Evolutionary conservation across 805 yeast species (phyloP).

Genomic region (Yamadazyma sp.): DNA sequence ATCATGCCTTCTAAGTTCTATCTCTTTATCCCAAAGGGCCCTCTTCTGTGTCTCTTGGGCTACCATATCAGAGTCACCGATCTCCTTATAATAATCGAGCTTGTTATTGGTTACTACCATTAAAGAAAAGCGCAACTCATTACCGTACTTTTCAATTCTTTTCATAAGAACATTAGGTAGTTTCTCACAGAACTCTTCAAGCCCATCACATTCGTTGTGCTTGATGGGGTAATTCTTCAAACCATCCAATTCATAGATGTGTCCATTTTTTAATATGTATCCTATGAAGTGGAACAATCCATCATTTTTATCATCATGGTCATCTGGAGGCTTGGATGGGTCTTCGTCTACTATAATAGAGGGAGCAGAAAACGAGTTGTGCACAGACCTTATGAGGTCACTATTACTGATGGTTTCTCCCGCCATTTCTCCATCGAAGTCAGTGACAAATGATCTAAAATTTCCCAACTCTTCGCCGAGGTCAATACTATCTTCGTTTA

Average conservation of each 20-base stretch:
- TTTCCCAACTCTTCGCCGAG: conserved; percentile 50
- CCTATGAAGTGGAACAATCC: conserved; percentile 64
- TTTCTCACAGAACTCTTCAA: conserved; percentile 42
- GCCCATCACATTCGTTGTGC: conserved; percentile 42
- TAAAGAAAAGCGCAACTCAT: conserved; percentile 57
- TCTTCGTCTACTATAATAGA: conserved; percentile 49
- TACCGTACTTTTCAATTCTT: conserved; percentile 47
- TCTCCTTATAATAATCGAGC: conserved; percentile 33
- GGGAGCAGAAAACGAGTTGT: conserved; percentile 63
- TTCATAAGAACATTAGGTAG: conserved; percentile 45
- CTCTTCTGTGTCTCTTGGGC: conserved; percentile 48
- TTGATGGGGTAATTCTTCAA: conserved; percentile 53
- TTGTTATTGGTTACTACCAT: conserved; percentile 54
- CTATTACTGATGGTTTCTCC: conserved; percentile 65
- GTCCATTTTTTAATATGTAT: conserved; percentile 44
- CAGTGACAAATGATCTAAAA: conserved; percentile 49
- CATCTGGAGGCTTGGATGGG: conserved; percentile 18
- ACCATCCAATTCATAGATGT: conserved; percentile 63
- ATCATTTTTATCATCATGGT: conserved; percentile 41
- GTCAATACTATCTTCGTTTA: conserved; percentile 36
- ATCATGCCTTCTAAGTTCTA: conserved; percentile 53
- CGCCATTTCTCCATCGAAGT: conserved; percentile 54
- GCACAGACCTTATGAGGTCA: conserved; percentile 53
- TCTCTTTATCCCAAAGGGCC: conserved; percentile 53
- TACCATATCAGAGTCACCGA: conserved; percentile 41